Conservation (phyloP, 805 yeast genomes). For the Saccharomycopsis schoenii region DNA sequence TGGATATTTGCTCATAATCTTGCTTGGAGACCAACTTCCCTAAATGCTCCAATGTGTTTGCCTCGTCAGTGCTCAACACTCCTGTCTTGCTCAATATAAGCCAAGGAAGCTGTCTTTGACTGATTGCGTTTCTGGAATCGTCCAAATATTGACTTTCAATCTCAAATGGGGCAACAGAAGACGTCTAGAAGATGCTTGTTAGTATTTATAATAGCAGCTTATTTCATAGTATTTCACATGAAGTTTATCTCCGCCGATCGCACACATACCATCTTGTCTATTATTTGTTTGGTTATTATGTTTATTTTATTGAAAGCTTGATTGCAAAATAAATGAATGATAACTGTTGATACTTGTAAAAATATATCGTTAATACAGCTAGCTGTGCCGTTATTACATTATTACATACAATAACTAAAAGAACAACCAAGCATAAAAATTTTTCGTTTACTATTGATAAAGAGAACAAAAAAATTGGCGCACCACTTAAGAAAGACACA, state of each 20-base stretch:
- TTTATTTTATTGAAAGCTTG: neutral
- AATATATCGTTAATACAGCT: neutral
- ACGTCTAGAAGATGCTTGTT: neutral
- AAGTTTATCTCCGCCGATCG: too few relatives aligned
- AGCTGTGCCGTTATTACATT: neutral
- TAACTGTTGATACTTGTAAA: neutral
- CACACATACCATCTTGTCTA: neutral
- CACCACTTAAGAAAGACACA: neutral
- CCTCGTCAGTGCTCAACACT: conserved; percentile 58
- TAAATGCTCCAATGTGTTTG: conserved; percentile 34
- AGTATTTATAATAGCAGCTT: neutral
- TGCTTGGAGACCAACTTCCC: conserved; percentile 31
- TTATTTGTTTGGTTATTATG: neutral
- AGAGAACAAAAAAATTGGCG: neutral
- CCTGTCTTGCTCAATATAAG: conserved; percentile 76
- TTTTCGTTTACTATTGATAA: neutral
- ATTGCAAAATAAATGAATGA: neutral
- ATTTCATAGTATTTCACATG: too few relatives aligned
- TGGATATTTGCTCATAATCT: conserved; percentile 31
- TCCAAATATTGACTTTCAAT: conserved; percentile 58
- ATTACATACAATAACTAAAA: neutral
- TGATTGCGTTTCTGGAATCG: conserved; percentile 55
- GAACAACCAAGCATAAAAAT: neutral
- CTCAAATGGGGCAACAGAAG: conserved; percentile 9
- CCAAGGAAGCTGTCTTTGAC: conserved; percentile 85